phyloP scores from a whole-genome alignment of 306 rosid species.

The Fragaria vesca region DNA sequence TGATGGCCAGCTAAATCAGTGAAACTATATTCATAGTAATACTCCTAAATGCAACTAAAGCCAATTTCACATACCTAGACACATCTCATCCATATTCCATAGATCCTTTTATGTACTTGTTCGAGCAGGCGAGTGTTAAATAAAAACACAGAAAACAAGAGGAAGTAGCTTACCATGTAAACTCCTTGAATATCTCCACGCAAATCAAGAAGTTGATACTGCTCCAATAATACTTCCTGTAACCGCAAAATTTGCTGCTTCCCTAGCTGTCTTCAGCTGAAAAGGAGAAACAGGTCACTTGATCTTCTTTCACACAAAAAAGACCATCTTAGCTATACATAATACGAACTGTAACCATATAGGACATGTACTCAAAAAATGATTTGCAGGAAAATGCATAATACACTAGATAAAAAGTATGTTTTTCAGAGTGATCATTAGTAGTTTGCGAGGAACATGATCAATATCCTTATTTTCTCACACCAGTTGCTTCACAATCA shows the following conservation, averaged over 20 bases:
- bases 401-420: too few relatives aligned
- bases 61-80: not conserved
- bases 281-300: conserved; percentile 11
- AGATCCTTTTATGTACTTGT: not conserved
- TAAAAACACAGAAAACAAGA: conserved; percentile 2
- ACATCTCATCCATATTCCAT: not conserved
- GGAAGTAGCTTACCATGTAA: conserved; percentile 52
- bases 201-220: conserved; percentile 58
- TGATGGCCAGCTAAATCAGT: not conserved
- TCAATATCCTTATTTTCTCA: not conserved
- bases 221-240: conserved; percentile 78
- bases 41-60: not conserved
- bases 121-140: not conserved
- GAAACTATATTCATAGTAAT: not conserved
- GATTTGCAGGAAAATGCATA: not conserved
- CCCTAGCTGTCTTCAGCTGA: conserved; percentile 76
- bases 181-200: conserved; percentile 85
- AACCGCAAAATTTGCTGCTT: conserved; percentile 54
- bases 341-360: too few relatives aligned
- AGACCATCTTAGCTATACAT: too few relatives aligned
- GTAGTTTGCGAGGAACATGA: too few relatives aligned
- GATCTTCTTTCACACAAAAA: too few relatives aligned
- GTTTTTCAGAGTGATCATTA: too few relatives aligned
- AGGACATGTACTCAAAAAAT: not conserved
- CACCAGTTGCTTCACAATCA: too few relatives aligned